Evolutionary conservation across 345 rosid genomes (phyloP).

Genomic region (Populus alba): DNA sequence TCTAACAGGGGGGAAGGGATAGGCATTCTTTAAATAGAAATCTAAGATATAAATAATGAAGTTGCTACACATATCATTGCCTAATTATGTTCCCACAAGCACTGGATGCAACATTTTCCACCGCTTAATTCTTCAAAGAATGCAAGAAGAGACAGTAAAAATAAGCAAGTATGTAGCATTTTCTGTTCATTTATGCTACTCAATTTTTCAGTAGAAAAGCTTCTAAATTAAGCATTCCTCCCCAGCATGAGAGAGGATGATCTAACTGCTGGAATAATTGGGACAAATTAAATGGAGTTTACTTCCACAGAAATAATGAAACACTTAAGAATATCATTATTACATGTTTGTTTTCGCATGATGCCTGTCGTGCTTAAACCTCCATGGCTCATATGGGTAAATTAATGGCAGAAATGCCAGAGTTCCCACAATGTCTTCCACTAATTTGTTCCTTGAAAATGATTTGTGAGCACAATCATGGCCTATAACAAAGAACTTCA

Average conservation of each 20-base stretch:
- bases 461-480: conserved; percentile 98
- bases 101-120: background rate
- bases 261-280: background rate
- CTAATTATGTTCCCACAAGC: too few species aligned
- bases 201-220: background rate
- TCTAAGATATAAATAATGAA: background rate
- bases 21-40: background rate
- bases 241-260: background rate
- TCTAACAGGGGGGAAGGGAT: background rate
- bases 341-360: conserved; percentile 97
- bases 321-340: conserved; percentile 15
- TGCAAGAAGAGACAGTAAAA: background rate
- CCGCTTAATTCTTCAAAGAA: background rate
- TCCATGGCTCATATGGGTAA: conserved; percentile 95
- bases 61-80: too few species aligned
- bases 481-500: conserved; percentile 93
- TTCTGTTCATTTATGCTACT: background rate
- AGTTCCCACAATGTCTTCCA: conserved; percentile 93
- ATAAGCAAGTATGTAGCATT: background rate
- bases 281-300: background rate
- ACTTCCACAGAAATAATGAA: conserved; percentile 4
- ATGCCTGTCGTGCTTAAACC: conserved; percentile 91
- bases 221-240: background rate
- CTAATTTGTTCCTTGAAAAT: conserved; percentile 79
- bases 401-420: conserved; percentile 83